Evolutionary conservation across 441 rosid species (phyloP).

Genomic region (Brassica balearica): DNA sequence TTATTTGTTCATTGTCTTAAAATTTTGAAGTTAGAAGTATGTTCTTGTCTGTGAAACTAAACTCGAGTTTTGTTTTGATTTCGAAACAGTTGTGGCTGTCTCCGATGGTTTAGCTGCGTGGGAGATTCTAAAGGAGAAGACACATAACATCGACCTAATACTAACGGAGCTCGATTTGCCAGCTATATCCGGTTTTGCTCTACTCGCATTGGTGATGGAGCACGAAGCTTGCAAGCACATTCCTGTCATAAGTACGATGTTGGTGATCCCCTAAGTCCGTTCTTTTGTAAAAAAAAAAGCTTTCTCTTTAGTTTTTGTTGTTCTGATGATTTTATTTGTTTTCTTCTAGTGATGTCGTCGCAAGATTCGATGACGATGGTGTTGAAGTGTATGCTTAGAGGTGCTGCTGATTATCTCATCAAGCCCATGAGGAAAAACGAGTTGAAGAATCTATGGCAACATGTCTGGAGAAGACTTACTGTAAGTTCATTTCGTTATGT

Average conservation of each 20-base stretch:
- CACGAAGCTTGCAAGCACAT: constrained; percentile 89
- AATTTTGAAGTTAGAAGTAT: no score
- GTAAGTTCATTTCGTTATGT: constrained; percentile 41
- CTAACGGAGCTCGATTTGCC: constrained; percentile 95
- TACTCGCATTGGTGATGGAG: constrained; percentile 84
- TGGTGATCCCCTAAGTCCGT: constrained; percentile 27
- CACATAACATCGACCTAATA: constrained; percentile 71
- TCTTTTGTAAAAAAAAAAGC: background rate
- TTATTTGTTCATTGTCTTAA: no score
- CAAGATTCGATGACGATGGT: constrained; percentile 74
- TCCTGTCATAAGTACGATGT: constrained; percentile 90
- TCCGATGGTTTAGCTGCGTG: constrained; percentile 93
- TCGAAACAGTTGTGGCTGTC: constrained; percentile 74
- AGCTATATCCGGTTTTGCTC: constrained; percentile 86
- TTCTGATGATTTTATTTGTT: constrained; percentile 1
- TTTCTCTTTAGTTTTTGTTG: background rate
- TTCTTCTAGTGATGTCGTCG: constrained; percentile 73
- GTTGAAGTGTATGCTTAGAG: constrained; percentile 82
- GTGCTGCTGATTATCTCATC: constrained; percentile 85
- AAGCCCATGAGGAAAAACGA: constrained; percentile 90
- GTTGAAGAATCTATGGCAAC: constrained; percentile 84
- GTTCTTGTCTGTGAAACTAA: no score
- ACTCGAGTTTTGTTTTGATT: no score
- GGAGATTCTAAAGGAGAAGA: constrained; percentile 73
- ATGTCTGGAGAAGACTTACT: constrained; percentile 80